Conservation (phyloP, 2,329 filamentous ascomycete species). For the Graphiopsis chlorocephala region DNA sequence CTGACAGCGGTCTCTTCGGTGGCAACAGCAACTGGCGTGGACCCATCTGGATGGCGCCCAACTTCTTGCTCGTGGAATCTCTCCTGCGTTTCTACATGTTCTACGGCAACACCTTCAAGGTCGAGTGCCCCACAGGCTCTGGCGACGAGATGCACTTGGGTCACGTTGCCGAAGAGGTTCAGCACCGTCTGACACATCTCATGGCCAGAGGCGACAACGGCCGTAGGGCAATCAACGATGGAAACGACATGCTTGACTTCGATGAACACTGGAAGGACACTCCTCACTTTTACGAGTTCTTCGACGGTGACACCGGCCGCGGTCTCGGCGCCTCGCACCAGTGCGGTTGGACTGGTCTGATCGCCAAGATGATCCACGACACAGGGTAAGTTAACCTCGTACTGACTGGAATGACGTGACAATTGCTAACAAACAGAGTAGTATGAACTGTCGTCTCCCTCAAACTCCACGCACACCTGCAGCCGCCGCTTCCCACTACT, state of each 20-base stretch:
- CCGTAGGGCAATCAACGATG: slow-evolving; percentile 81
- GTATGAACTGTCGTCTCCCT: slow-evolving; percentile 83
- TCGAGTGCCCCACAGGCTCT: slow-evolving; percentile 91
- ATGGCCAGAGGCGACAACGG: slow-evolving; percentile 83
- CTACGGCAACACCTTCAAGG: slow-evolving; percentile 82
- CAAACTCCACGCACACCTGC: slow-evolving; percentile 89
- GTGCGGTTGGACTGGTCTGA: slow-evolving; percentile 92
- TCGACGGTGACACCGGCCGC: slow-evolving; percentile 86
- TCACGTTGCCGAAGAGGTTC: slow-evolving; percentile 89
- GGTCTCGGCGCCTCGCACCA: slow-evolving; percentile 91
- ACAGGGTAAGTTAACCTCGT: slow-evolving; percentile 67
- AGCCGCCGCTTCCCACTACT: slow-evolving; percentile 84
- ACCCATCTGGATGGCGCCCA: slow-evolving; percentile 93
- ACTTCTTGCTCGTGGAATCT: slow-evolving; percentile 90
- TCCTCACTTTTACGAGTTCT: slow-evolving; percentile 97
- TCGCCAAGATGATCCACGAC: slow-evolving; percentile 96
- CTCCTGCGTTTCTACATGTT: slow-evolving; percentile 96
- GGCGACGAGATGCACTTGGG: slow-evolving; percentile 95
- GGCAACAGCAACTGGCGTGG: slow-evolving; percentile 98
- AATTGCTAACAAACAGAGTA: slow-evolving; percentile 47
- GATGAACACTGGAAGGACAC: slow-evolving; percentile 91
- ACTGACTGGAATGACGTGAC: neutral
- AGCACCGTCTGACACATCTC: slow-evolving; percentile 89
- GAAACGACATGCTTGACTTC: slow-evolving; percentile 82
- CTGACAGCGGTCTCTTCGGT: slow-evolving; percentile 89